A percentile compares a stretch with the other conserved stretches of the same genome.
phyloP scores from a whole-genome alignment of 2,329 filamentous ascomycete genomes.

The Botryotinia narcissicola region DNA sequence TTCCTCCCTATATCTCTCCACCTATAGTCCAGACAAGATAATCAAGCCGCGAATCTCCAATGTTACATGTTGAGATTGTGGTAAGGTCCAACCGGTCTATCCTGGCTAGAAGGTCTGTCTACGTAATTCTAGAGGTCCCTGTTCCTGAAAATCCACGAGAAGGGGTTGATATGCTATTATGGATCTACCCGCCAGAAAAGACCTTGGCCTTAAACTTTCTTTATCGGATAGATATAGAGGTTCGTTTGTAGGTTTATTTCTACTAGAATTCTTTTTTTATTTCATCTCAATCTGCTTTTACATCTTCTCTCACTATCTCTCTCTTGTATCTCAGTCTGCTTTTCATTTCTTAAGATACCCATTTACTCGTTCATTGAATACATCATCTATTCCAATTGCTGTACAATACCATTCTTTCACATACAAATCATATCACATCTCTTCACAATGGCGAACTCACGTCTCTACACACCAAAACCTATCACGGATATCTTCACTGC shows the following conservation, averaged over 20 bases:
- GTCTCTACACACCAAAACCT: constrained; percentile 43
- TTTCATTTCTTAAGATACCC: constrained; percentile 7
- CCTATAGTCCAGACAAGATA: constrained; percentile 2
- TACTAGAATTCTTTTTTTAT: background rate
- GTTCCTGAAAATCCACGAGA: background rate
- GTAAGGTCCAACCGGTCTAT: background rate
- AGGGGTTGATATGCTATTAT: constrained; percentile 7
- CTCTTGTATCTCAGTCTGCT: background rate
- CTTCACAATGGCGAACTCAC: constrained; percentile 26
- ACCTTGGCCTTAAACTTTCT: background rate
- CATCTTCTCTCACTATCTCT: background rate
- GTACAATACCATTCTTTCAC: background rate
- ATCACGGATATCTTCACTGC: constrained; percentile 60
- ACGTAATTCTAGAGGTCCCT: constrained; percentile 14
- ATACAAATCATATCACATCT: background rate
- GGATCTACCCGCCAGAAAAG: background rate
- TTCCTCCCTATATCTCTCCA: constrained; percentile 9
- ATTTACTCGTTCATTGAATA: background rate
- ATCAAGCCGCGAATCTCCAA: constrained; percentile 10
- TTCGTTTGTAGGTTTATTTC: constrained; percentile 3
- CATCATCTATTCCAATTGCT: background rate
- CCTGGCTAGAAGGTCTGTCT: background rate
- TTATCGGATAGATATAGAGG: background rate
- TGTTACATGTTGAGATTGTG: constrained; percentile 17
- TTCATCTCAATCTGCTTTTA: background rate